Base-by-base conservation (phyloP, 495 filamentous ascomycete genomes). In the Tirmania nivea region DNA sequence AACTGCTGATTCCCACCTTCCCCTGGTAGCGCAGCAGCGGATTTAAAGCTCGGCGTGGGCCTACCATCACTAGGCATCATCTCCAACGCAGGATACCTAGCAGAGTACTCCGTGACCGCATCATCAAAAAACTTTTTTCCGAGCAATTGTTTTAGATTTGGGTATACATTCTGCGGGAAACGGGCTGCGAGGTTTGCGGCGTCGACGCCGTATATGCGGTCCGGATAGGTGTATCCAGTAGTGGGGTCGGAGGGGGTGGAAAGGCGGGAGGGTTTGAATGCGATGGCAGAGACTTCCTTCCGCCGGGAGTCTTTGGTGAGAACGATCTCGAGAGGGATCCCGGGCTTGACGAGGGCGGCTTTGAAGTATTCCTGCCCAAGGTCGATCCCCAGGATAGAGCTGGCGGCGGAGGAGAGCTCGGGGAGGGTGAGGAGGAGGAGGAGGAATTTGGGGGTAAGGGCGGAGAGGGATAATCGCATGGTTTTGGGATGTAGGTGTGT, bases 321-420 rank as follows among this genome's bases (percentile, higher is more conserved):
- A 64, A 99, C 87, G 58, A 99, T 96, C 63, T 96, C 92, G 66
- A 96, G 85, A 10, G 92, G 92, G 54, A 95, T 93, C 56, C 90
- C 90, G 3, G 92, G 92, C 67, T 99, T 99, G 55, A 99, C 89
- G 34, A 96, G 77, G 2, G 85, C 79, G 14, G 89, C 89, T 74
- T 96, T 99, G 65, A 99, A 80, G 69, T 94, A 95, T 69, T 93
- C 86, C 48, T 93, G 95, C 51, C 90, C 90, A 11, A 99, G 73
- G 69, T 99, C 90, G 58, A 99, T 74, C 37, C 90, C 90, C 17
- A 99, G 71, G 48, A 99, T 87, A 47, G 81, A 81, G 39, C 82
- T 75, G 34, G 73, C 72, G 50, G 72, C 74, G n/a, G 70, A 69
- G 35, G 76, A 78, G 62, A 74, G 71, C 48, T 71, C 68, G n/a